Base-by-base conservation (phyloP, 306 rosid species). In the Mimosa bimucronata region DNA sequence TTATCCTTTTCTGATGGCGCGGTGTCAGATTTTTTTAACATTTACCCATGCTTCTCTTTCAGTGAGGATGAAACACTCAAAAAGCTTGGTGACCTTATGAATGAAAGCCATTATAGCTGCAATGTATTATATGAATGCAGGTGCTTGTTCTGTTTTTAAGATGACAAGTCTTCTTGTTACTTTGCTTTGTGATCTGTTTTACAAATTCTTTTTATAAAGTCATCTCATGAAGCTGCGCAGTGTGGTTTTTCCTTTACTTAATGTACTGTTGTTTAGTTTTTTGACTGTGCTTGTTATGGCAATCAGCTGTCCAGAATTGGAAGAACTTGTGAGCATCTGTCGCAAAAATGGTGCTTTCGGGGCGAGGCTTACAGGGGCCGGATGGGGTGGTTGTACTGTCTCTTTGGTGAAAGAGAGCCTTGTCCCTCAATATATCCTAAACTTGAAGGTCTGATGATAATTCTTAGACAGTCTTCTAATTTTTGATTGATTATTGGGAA, bases 331-430 rank as follows among this genome's bases (percentile, higher is more conserved):
- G 61, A 81, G 82, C 9, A 46, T 79, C 38, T 89, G 92, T 66
- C 90, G 92, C 46, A 83, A 85, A 9, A 83, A 88, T n/a, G 93
- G 92, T 16, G 99, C 99, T 68, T 88, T 91, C 14, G 99, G 99
- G 82, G 97, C 98, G 67, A 87, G 99, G 89, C 96, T 95, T 46
- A 95, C 99, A 0, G 99, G 99, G 83, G 99, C 99, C 14, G 99
- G 99, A 79, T 95, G 99, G 99, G 99, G 99, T 75, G 99, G 99
- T 55, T 95, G 99, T 71, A 92, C 97, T 15, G 99, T 95, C 41
- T 91, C 96, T 68, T 83, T 95, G 93, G 99, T 95, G 60, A 95
- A 89, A 81, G 99, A 95, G 82, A 90, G 75, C 87, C 87, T 81
- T 37, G 97, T 95, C 71, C 98, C 99, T 55, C 92, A 91, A 73